These are phyloP conservation scores for Daldinia grandis DNA, from an alignment of 495 filamentous ascomycete species.

Conservation along the genomic window DNA sequence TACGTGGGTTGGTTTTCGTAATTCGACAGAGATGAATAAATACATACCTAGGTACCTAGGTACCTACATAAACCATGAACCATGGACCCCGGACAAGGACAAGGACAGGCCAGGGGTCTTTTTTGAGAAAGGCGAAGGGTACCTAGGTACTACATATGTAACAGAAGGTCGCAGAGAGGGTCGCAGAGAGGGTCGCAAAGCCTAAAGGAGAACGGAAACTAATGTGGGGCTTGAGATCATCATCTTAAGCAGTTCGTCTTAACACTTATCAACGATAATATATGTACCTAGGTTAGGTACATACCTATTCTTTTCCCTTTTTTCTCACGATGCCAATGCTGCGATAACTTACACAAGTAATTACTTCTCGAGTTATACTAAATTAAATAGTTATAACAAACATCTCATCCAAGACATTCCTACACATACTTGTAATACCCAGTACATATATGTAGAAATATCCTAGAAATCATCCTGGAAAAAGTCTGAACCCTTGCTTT, in stretches of 20 bases:
- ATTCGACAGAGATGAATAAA: constrained; percentile 41
- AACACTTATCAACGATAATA: constrained; percentile 31
- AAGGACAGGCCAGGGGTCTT: constrained; percentile 18
- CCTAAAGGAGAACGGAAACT: constrained; percentile 32
- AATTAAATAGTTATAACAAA: constrained; percentile 36
- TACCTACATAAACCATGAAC: no score
- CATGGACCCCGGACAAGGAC: constrained; percentile 24
- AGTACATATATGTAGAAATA: no score
- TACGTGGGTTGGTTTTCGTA: constrained; percentile 39
- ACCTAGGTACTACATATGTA: no score
- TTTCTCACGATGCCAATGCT: constrained; percentile 17
- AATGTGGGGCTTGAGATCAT: constrained; percentile 34
- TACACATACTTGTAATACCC: background rate
- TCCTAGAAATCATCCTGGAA: background rate
- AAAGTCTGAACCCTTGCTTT: constrained; percentile 31
- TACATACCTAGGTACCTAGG: no score
- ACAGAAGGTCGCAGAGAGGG: constrained; percentile 33
- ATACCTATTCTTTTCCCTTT: no score
- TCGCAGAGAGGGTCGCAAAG: constrained; percentile 31
- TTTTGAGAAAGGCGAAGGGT: constrained; percentile 12
- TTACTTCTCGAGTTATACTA: constrained; percentile 24
- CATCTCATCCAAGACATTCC: constrained; percentile 34
- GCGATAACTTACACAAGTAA: constrained; percentile 31
- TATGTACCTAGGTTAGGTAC: no score
- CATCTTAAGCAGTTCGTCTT: constrained; percentile 6